Conservation (phyloP, 257 asterid genomes). For the Penstemon eatonii region DNA sequence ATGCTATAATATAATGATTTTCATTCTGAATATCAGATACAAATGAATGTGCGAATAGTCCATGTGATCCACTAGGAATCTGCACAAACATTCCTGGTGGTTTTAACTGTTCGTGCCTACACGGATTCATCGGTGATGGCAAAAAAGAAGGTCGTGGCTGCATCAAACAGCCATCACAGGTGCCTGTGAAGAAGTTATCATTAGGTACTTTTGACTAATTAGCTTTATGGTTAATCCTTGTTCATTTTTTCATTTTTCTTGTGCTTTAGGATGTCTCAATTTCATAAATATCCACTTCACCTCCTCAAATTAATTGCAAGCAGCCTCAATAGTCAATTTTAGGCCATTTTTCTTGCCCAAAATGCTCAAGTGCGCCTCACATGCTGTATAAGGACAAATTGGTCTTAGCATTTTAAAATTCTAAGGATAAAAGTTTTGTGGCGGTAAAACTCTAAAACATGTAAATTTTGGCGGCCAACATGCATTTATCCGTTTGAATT, state of each 20-base stretch:
- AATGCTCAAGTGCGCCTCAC: too few relatives aligned
- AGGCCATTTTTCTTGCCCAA: too few relatives aligned
- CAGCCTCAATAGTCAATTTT: too few relatives aligned
- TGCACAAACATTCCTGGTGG: slow-evolving; percentile 32
- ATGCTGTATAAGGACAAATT: too few relatives aligned
- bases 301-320: background rate
- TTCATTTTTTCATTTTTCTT: background rate
- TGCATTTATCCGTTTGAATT: too few relatives aligned
- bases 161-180: background rate
- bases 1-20: background rate
- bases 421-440: too few relatives aligned
- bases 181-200: too few relatives aligned
- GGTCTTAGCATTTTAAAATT: too few relatives aligned
- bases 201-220: too few relatives aligned
- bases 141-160: slow-evolving; percentile 30
- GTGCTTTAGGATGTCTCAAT: too few relatives aligned
- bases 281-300: background rate
- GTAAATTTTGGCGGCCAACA: too few relatives aligned
- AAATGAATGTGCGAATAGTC: slow-evolving; percentile 32
- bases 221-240: background rate
- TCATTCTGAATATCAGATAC: slow-evolving; percentile 20
- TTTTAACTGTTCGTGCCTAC: slow-evolving; percentile 34
- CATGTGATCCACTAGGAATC: slow-evolving; percentile 29
- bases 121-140: slow-evolving; percentile 31
- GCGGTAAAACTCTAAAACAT: too few relatives aligned